Evolutionary conservation across 257 asterid species (phyloP).

Genomic region (Buddleja alternifolia): DNA sequence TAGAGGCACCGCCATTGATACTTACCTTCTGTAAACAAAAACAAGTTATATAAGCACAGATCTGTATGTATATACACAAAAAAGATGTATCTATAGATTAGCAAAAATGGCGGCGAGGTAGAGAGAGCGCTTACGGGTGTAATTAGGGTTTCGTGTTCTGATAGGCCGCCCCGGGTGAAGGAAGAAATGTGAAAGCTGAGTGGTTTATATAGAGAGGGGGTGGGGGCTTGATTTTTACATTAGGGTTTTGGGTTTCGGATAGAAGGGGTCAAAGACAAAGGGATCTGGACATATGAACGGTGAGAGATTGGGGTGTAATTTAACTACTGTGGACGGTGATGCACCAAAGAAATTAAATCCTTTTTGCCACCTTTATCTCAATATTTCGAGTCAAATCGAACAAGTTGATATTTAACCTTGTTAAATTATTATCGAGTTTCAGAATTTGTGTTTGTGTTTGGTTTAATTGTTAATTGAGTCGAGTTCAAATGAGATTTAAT

Average conservation of each 20-base stretch:
- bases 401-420: too few relatives aligned
- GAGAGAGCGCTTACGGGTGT: not conserved
- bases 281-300: not conserved
- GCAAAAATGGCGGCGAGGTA: not conserved
- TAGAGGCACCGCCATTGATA: constrained; percentile 41
- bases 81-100: too few relatives aligned
- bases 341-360: not conserved
- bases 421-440: too few relatives aligned
- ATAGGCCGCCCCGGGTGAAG: not conserved
- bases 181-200: not conserved
- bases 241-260: constrained; percentile 30
- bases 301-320: not conserved
- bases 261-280: not conserved
- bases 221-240: not conserved
- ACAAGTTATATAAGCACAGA: not conserved
- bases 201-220: constrained; percentile 31
- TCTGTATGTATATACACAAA: not conserved
- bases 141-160: not conserved
- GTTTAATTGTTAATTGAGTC: too few relatives aligned
- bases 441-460: too few relatives aligned
- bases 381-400: too few relatives aligned
- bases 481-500: too few relatives aligned
- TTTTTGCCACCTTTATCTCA: not conserved
- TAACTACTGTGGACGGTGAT: not conserved
- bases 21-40: constrained; percentile 1